Base-by-base conservation (phyloP, 345 rosid species). In the Toxicodendron radicans region DNA sequence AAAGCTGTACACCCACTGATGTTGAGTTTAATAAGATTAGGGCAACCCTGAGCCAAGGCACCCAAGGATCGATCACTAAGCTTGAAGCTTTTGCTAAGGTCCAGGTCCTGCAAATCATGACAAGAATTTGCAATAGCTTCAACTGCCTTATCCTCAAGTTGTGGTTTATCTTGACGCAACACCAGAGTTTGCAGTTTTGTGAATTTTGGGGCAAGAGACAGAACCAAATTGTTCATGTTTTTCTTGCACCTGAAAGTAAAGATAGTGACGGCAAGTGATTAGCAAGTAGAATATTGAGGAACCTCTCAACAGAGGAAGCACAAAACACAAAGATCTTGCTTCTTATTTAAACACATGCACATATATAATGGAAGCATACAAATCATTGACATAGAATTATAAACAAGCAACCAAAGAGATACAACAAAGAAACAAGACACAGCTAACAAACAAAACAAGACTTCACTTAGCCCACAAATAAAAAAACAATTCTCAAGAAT, bases 81-180 rank as follows among this genome's bases (percentile, higher is more conserved):
- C 79, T 80, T 95, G 79, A 90, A 91, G 88, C 99, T 95, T 85
- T 91, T 95, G 85, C 99, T 95, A 43, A 95, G 93, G 77, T 95
- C 99, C 78, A 95, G 88, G 65, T 88, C 96, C 83, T 81, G 91
- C 79, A 95, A 78, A 75, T 93, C 97, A 78, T 78, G 92, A 70
- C 99, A 95, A 80, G 79, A 78, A 68, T 73, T 87, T 65, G 98
- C 93, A 73, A 95, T 88, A n/a, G 88, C 83, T 80, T 90, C 90
- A 38, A 95, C 87, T 14, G 97, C 93, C 75, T 78, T 78, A 74
- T 95, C 97, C 80, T 89, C 91, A 7, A 95, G 97, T 66, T 95
- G 98, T 3, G 98, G 91, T 45, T 87, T 86, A 82, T 91, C 99
- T 83, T 95, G 99, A 12, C 99, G 87, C 76, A 95, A 85, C 33